phyloP scores from a whole-genome alignment of 2,329 filamentous ascomycete genomes.

The Microcera coccophila region DNA sequence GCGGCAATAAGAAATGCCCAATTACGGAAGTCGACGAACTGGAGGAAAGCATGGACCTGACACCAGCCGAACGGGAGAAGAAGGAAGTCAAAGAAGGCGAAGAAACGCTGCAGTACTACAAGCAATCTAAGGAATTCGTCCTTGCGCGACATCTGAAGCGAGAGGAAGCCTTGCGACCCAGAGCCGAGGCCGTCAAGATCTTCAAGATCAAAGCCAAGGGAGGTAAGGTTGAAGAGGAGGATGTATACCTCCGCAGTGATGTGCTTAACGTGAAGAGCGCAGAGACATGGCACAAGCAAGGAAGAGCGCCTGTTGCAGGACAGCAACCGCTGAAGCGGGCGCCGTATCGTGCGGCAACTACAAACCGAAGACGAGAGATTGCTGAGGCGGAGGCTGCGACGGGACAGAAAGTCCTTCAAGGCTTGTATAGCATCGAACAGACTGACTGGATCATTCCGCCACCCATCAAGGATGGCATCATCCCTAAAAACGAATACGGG shows the following conservation, averaged over 20 bases:
- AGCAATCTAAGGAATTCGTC: conserved; percentile 78
- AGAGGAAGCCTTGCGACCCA: conserved; percentile 78
- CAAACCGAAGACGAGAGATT: conserved; percentile 81
- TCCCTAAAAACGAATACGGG: conserved; percentile 91
- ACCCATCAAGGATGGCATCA: conserved; percentile 77
- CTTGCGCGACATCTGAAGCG: conserved; percentile 82
- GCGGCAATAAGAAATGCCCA: conserved; percentile 46
- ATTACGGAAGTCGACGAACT: conserved; percentile 70
- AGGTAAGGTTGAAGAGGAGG: conserved; percentile 67
- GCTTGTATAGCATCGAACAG: conserved; percentile 76
- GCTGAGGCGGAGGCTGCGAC: conserved; percentile 76
- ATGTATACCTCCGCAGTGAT: conserved; percentile 75
- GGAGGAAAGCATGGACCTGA: conserved; percentile 75
- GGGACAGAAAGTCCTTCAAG: conserved; percentile 81
- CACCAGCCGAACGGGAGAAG: conserved; percentile 66
- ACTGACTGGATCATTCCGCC: conserved; percentile 94
- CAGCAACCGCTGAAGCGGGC: conserved; percentile 79
- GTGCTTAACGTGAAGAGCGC: conserved; percentile 83
- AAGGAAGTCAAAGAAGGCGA: conserved; percentile 70
- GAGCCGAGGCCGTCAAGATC: conserved; percentile 64
- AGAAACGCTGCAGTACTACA: conserved; percentile 84
- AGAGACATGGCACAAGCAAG: conserved; percentile 98
- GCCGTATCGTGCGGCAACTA: conserved; percentile 85
- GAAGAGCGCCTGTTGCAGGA: conserved; percentile 67
- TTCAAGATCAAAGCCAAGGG: conserved; percentile 75